Evolutionary conservation across 768 basidiomycete genomes (phyloP).

Genomic region (Rhodotorula kratochvilovae): DNA sequence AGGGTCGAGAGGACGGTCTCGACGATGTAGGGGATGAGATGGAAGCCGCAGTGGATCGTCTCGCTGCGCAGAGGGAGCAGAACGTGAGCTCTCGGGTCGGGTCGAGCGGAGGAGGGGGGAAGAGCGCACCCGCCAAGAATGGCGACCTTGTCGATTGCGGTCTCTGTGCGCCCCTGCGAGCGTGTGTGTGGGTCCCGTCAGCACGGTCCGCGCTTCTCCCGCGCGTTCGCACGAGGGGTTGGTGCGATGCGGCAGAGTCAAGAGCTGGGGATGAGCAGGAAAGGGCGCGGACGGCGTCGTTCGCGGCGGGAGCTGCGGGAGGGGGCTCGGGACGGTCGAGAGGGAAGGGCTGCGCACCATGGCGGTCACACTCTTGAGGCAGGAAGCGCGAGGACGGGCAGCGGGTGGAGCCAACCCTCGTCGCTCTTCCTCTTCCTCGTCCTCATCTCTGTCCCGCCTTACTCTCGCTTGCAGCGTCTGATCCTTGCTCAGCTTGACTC

Average conservation of each 20-base stretch:
- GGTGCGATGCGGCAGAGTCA: background rate
- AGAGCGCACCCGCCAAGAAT: slow-evolving; percentile 26
- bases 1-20: slow-evolving; percentile 39
- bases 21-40: slow-evolving; percentile 76
- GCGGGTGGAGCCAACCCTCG: too few species aligned
- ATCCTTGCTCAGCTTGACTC: too few species aligned
- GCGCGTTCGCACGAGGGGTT: too few species aligned
- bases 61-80: slow-evolving; percentile 60
- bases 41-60: slow-evolving; percentile 89
- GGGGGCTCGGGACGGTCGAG: too few species aligned
- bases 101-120: background rate
- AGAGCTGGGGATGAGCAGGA: background rate
- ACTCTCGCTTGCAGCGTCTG: too few species aligned
- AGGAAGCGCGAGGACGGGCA: too few species aligned
- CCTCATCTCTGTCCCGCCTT: too few species aligned
- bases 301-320: too few species aligned
- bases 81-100: too few species aligned
- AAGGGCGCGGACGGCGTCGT: too few species aligned
- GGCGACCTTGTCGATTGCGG: slow-evolving; percentile 34
- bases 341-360: background rate
- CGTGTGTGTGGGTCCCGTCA: background rate
- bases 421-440: too few species aligned
- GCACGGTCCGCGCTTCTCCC: accelerated
- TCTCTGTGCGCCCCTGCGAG: slow-evolving; percentile 26
- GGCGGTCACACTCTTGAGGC: too few species aligned